Percentiles rank a stretch among this genome's conserved stretches.
phyloP scores from a whole-genome alignment of 768 basidiomycete genomes.

The Boletellus sp. region DNA sequence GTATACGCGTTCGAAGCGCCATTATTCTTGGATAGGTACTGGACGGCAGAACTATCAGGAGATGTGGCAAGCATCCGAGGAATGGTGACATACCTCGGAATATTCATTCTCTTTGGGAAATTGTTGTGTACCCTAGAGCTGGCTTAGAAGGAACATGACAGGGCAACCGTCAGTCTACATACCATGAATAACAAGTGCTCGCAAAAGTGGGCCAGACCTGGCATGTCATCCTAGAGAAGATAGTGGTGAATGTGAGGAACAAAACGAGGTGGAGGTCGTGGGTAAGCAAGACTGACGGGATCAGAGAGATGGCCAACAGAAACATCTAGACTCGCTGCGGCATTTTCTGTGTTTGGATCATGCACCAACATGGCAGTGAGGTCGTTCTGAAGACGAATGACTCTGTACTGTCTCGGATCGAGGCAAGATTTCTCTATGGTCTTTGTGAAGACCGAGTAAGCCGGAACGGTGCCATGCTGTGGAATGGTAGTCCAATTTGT shows the following conservation, averaged over 20 bases:
- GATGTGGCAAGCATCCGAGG: neutral
- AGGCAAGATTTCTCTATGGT: constrained; percentile 67
- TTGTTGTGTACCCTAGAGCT: constrained; percentile 65
- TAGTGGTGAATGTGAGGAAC: neutral
- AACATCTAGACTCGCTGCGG: constrained; percentile 91
- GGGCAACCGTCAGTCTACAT: constrained; percentile 20
- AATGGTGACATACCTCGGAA: constrained; percentile 53
- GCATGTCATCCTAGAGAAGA: constrained; percentile 69
- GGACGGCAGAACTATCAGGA: neutral
- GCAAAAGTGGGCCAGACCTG: constrained; percentile 91
- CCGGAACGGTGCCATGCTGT: constrained; percentile 30
- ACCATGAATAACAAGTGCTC: constrained; percentile 98
- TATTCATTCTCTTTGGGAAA: constrained; percentile 95
- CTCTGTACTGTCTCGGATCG: constrained; percentile 76
- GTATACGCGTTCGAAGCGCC: constrained; percentile 94
- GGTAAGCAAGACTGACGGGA: constrained; percentile 56
- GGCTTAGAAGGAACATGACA: neutral
- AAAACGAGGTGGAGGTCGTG: neutral
- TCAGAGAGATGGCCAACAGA: constrained; percentile 92
- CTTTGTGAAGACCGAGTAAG: constrained; percentile 53
- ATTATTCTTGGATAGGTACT: constrained; percentile 80
- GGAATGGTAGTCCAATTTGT: constrained; percentile 22
- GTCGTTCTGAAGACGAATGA: constrained; percentile 85
- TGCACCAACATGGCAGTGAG: constrained; percentile 82
- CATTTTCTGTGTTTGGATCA: constrained; percentile 87